Evolutionary conservation across 2,329 filamentous ascomycete genomes (phyloP).

Genomic region (Colletotrichum truncatum): DNA sequence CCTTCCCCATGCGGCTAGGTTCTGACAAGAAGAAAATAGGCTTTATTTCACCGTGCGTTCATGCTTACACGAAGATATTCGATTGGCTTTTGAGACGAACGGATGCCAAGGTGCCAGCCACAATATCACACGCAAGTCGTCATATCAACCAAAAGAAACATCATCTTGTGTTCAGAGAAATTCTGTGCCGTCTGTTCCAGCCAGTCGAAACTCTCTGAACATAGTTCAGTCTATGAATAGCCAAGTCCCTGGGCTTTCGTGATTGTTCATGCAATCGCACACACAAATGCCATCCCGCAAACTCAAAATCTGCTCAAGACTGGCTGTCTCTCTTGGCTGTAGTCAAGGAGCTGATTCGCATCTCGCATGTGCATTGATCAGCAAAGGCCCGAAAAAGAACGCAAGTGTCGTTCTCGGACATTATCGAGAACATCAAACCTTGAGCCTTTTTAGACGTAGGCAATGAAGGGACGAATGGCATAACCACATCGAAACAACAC

Average conservation of each 20-base stretch:
- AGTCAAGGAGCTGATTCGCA: not conserved
- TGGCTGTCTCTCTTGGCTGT: not conserved
- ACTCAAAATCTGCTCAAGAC: not conserved
- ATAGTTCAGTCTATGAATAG: not conserved
- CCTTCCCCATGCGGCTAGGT: not conserved
- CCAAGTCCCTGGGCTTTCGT: not conserved
- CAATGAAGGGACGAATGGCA: too few relatives aligned
- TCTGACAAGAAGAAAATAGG: not conserved
- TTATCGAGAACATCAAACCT: not conserved
- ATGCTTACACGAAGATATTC: not conserved
- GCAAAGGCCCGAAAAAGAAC: too few relatives aligned
- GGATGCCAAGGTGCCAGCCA: not conserved
- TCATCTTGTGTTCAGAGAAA: not conserved
- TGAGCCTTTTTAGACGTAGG: not conserved
- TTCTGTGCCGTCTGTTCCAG: not conserved
- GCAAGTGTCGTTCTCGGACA: too few relatives aligned
- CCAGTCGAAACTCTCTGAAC: not conserved
- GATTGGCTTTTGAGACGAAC: not conserved
- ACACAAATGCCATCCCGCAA: not conserved
- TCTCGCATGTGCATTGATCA: not conserved
- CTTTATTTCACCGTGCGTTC: not conserved
- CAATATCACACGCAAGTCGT: not conserved
- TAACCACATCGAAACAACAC: too few relatives aligned
- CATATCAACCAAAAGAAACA: not conserved
- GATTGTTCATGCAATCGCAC: slow-evolving; percentile 4